Percentiles rank a stretch among this genome's conserved stretches.
Evolutionary conservation across 1,284 basidiomycete genomes (phyloP).

Genomic region (Fomitopsis pinicola): DNA sequence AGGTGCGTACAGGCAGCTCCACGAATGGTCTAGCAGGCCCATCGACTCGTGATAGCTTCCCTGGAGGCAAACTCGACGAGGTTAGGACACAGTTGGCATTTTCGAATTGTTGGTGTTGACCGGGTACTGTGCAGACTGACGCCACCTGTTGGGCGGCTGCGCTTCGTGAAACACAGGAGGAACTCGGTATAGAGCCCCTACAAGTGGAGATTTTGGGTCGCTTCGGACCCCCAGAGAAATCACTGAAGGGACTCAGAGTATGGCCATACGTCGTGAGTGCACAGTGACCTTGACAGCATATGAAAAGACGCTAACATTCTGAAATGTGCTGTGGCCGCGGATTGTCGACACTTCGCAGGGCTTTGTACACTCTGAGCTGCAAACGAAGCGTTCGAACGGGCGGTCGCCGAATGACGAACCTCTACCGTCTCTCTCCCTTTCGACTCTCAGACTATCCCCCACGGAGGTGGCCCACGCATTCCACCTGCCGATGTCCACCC

Average conservation of each 20-base stretch:
- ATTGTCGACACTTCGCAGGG: slow-evolving; percentile 40
- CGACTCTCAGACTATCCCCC: slow-evolving; percentile 47
- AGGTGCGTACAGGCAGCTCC: slow-evolving; percentile 43
- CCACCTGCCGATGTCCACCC: slow-evolving; percentile 58
- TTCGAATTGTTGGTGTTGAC: not conserved
- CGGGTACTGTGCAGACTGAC: slow-evolving; percentile 42
- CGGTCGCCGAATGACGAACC: slow-evolving; percentile 32
- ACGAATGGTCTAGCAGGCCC: not conserved
- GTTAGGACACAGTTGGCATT: slow-evolving; percentile 29
- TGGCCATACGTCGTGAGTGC: slow-evolving; percentile 71
- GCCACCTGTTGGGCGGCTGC: slow-evolving; percentile 51
- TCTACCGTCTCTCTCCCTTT: slow-evolving; percentile 57
- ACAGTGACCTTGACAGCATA: too few relatives aligned
- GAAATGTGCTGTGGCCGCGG: not conserved
- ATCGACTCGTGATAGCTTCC: slow-evolving; percentile 49
- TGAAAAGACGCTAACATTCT: not conserved
- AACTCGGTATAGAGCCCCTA: slow-evolving; percentile 55
- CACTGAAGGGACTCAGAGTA: slow-evolving; percentile 57
- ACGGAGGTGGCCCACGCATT: slow-evolving; percentile 67
- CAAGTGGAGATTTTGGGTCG: slow-evolving; percentile 64
- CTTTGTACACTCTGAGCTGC: slow-evolving; percentile 37
- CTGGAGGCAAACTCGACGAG: slow-evolving; percentile 69
- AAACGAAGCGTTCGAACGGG: not conserved
- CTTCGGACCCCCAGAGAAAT: slow-evolving; percentile 58
- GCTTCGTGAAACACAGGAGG: slow-evolving; percentile 70